phyloP scores from a whole-genome alignment of 306 rosid genomes.

The Rosa chinensis region DNA sequence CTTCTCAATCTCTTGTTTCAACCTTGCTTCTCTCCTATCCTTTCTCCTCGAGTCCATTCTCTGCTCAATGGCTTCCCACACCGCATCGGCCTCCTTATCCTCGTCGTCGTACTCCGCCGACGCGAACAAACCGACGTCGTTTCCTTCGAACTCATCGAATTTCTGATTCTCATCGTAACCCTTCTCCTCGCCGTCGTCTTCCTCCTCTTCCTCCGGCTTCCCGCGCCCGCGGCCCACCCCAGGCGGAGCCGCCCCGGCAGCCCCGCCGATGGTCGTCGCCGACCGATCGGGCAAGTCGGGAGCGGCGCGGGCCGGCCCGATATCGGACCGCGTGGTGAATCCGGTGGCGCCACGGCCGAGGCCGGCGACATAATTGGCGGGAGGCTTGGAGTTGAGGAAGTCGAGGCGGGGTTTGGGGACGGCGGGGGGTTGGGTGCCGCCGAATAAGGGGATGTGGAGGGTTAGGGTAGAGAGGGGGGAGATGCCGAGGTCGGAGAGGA shows the following conservation, averaged over 20 bases:
- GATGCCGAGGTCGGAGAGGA: constrained; percentile 55
- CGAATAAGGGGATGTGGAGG: constrained; percentile 37
- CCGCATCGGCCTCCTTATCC: constrained; percentile 89
- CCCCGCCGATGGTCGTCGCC: constrained; percentile 50
- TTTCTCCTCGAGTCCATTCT: constrained; percentile 93
- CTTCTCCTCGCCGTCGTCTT: constrained; percentile 80
- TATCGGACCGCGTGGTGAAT: constrained; percentile 84
- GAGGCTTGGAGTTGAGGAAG: constrained; percentile 81
- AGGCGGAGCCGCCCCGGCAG: constrained; percentile 25
- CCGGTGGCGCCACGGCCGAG: constrained; percentile 99
- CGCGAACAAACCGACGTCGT: constrained; percentile 90
- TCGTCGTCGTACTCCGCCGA: constrained; percentile 89
- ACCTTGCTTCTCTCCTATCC: constrained; percentile 82
- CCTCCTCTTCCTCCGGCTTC: constrained; percentile 48
- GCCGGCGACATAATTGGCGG: constrained; percentile 84
- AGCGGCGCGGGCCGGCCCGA: constrained; percentile 89
- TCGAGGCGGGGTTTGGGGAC: constrained; percentile 72
- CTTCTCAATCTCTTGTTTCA: constrained; percentile 91
- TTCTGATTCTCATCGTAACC: constrained; percentile 92
- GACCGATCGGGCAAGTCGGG: constrained; percentile 80
- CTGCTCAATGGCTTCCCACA: constrained; percentile 84
- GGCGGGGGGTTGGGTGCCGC: constrained; percentile 53
- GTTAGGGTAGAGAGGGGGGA: constrained; percentile 42
- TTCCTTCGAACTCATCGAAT: constrained; percentile 89
- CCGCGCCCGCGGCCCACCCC: constrained; percentile 62